Percentiles rank a stretch among this genome's conserved stretches.
phyloP scores from a whole-genome alignment of 345 rosid species.

The Kernera saxatilis region DNA sequence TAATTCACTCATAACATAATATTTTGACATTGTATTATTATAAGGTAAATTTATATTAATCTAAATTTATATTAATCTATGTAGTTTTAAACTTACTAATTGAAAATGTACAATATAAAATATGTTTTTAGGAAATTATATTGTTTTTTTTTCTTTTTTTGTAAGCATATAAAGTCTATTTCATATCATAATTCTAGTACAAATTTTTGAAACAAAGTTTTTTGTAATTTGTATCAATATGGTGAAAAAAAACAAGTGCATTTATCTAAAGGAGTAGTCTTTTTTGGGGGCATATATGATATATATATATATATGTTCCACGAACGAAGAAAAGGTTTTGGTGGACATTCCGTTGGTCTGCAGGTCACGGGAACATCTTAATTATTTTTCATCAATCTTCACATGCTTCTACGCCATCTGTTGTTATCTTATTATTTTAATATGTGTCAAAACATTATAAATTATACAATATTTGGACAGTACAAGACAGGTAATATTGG shows the following conservation, averaged over 20 bases:
- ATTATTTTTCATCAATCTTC: slow-evolving; percentile 21
- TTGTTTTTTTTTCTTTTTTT: no score
- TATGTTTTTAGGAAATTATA: no score
- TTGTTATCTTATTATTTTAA: neutral
- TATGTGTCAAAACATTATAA: neutral
- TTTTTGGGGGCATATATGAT: slow-evolving; percentile 5
- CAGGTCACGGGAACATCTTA: slow-evolving; percentile 26
- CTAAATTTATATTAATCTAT: no score
- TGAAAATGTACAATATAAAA: no score
- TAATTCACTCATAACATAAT: no score
- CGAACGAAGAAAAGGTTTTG: slow-evolving; percentile 3
- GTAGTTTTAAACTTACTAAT: no score
- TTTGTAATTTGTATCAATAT: neutral
- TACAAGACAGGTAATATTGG: neutral
- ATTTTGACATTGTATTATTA: no score
- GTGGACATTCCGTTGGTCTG: slow-evolving; percentile 26
- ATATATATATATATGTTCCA: no score
- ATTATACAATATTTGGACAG: slow-evolving; percentile 10
- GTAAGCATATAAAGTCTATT: neutral
- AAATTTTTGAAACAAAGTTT: neutral
- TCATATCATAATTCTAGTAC: neutral
- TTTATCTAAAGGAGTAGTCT: neutral
- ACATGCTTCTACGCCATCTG: slow-evolving; percentile 18
- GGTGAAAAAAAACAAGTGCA: neutral
- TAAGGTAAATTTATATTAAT: no score